Conservation (phyloP, 2,329 filamentous ascomycete species). For the Ascochyta fabae region DNA sequence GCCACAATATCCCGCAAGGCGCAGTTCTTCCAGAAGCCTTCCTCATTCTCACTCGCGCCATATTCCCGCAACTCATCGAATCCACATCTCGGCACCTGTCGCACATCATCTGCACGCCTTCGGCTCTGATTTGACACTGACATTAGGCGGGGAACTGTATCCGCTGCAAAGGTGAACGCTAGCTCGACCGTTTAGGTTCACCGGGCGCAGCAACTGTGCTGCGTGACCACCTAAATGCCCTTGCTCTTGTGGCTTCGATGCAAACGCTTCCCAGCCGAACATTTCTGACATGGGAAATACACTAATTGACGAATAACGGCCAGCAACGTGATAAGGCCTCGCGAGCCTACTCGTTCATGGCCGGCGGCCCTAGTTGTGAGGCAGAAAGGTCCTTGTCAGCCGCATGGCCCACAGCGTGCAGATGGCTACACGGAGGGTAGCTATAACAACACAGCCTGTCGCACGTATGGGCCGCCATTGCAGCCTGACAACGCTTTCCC, state of each 20-base stretch:
- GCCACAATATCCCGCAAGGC: constrained; percentile 11
- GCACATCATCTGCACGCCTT: constrained; percentile 4
- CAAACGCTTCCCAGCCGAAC: constrained; percentile 11
- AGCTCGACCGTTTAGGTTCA: constrained; percentile 13
- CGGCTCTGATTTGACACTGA: constrained; percentile 4
- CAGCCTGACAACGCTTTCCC: not conserved
- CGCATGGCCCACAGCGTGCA: constrained; percentile 8
- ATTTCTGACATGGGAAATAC: constrained; percentile 12
- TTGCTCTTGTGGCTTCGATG: constrained; percentile 5
- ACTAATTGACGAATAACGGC: constrained; percentile 18
- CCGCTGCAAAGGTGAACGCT: constrained; percentile 7
- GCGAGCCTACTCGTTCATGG: constrained; percentile 15
- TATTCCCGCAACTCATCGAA: constrained; percentile 13
- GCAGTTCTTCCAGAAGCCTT: constrained; percentile 27
- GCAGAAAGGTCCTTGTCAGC: constrained; percentile 16
- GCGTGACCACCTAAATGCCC: constrained; percentile 16
- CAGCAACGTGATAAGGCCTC: constrained; percentile 15
- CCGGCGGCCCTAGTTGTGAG: constrained; percentile 12
- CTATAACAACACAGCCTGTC: constrained; percentile 14
- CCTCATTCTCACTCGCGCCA: constrained; percentile 8
- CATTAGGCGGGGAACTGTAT: constrained; percentile 8
- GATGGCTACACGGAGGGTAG: not conserved
- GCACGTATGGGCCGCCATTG: not conserved
- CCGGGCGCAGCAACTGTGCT: constrained; percentile 12
- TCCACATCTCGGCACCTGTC: constrained; percentile 3